phyloP scores from a whole-genome alignment of 257 asterid species.

The Ajuga chamaepitys region DNA sequence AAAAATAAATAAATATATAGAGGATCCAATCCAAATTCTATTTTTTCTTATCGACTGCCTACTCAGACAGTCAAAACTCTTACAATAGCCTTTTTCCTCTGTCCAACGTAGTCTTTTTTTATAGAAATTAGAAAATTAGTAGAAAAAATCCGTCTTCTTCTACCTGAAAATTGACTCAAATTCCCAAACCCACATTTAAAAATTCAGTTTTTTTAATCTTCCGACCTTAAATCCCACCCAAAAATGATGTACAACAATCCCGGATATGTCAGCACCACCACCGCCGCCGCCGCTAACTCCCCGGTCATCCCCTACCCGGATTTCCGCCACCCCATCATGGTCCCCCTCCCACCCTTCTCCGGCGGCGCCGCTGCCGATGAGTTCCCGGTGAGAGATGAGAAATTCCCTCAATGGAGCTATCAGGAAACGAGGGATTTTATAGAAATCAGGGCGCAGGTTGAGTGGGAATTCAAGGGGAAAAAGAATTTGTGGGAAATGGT shows the following conservation, averaged over 20 bases:
- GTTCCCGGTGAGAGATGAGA: constrained; percentile 54
- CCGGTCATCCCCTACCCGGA: constrained; percentile 11
- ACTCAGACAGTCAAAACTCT: no score
- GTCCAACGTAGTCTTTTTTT: no score
- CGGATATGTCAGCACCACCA: constrained; percentile 14
- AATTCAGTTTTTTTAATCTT: no score
- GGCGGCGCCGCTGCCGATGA: constrained; percentile 21
- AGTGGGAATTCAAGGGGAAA: constrained; percentile 13
- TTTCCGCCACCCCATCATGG: constrained; percentile 17
- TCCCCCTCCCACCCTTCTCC: constrained; percentile 13
- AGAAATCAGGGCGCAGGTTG: constrained; percentile 54
- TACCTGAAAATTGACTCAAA: no score
- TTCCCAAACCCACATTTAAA: no score
- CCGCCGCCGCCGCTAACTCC: neutral
- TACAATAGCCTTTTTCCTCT: no score
- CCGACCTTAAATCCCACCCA: neutral
- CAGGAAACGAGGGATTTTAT: constrained; percentile 69
- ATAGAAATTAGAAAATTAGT: no score
- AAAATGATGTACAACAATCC: constrained; percentile 13
- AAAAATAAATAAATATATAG: no score
- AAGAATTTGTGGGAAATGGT: constrained; percentile 56
- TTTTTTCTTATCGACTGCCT: no score
- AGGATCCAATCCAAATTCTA: no score
- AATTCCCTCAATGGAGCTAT: constrained; percentile 59
- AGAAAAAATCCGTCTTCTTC: no score